A percentile compares a stretch with the other conserved stretches of the same genome.
Evolutionary conservation across 2,329 filamentous ascomycete species (phyloP).

Genomic region (Thelonectria discophora): DNA sequence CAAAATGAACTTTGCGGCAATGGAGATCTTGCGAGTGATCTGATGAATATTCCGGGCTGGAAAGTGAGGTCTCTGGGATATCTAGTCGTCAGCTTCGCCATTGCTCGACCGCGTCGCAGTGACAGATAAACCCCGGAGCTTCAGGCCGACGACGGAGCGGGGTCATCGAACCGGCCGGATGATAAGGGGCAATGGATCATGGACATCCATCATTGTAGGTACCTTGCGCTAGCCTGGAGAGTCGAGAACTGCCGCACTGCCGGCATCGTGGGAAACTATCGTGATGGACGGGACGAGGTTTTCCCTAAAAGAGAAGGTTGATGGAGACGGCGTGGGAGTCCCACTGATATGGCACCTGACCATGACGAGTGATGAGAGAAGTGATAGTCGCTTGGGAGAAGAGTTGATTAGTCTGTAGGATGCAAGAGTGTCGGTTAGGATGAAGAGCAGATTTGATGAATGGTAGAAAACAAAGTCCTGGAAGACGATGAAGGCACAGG

Average conservation of each 20-base stretch:
- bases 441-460: no score
- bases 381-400: no score
- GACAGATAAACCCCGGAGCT: neutral
- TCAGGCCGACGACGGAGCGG: neutral
- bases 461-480: no score
- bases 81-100: neutral
- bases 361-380: neutral
- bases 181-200: neutral
- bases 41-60: neutral
- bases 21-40: neutral
- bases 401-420: no score
- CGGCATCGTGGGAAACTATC: neutral
- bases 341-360: neutral
- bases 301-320: conserved; percentile 15
- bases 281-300: neutral
- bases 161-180: neutral
- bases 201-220: no score
- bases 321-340: conserved; percentile 3
- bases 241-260: neutral
- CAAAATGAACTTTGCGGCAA: neutral
- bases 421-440: no score
- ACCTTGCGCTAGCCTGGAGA: neutral
- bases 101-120: neutral
- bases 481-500: no score
- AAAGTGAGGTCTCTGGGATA: no score